Evolutionary conservation across 2,329 filamentous ascomycete species (phyloP).

Genomic region (Verticillium dahliae): DNA sequence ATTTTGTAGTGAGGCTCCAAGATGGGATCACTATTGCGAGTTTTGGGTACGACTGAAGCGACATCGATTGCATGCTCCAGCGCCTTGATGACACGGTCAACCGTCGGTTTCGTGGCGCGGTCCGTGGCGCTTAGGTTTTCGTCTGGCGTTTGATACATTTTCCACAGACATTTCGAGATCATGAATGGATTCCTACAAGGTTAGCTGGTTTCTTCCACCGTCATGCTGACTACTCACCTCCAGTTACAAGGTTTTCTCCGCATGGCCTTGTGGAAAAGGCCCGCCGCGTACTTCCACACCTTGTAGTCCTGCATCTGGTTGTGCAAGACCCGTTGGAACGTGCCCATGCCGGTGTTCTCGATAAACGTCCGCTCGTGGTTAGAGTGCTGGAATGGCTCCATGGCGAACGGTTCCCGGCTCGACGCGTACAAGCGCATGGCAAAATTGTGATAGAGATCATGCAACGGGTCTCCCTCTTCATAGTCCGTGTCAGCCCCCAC

Average conservation of each 20-base stretch:
- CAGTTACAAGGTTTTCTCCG: slow-evolving; percentile 47
- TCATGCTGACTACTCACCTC: slow-evolving; percentile 35
- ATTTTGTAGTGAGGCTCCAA: slow-evolving; percentile 93
- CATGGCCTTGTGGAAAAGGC: slow-evolving; percentile 50
- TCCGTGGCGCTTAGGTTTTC: slow-evolving; percentile 39
- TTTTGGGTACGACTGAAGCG: slow-evolving; percentile 45
- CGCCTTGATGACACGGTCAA: slow-evolving; percentile 36
- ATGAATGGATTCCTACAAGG: slow-evolving; percentile 46
- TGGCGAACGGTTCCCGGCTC: slow-evolving; percentile 55
- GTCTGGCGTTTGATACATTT: slow-evolving; percentile 49
- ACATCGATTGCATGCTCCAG: slow-evolving; percentile 46
- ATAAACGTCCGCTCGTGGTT: slow-evolving; percentile 54
- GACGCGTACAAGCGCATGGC: slow-evolving; percentile 57
- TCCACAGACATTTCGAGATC: slow-evolving; percentile 57
- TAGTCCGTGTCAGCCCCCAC: slow-evolving; percentile 32
- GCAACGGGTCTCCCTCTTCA: slow-evolving; percentile 45
- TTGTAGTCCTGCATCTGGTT: slow-evolving; percentile 53
- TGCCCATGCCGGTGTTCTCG: slow-evolving; percentile 39
- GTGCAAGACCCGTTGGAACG: slow-evolving; percentile 45
- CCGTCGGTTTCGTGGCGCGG: slow-evolving; percentile 25
- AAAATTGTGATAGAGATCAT: slow-evolving; percentile 55
- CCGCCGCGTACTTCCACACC: slow-evolving; percentile 55
- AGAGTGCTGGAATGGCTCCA: slow-evolving; percentile 53
- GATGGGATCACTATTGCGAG: slow-evolving; percentile 64
- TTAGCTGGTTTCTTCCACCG: no score